A percentile compares a stretch with the other conserved stretches of the same genome.
These are phyloP conservation scores for Aurantiochytrium sp. DNA, from an alignment of 108 stramenopile species.

Conservation along the genomic window DNA sequence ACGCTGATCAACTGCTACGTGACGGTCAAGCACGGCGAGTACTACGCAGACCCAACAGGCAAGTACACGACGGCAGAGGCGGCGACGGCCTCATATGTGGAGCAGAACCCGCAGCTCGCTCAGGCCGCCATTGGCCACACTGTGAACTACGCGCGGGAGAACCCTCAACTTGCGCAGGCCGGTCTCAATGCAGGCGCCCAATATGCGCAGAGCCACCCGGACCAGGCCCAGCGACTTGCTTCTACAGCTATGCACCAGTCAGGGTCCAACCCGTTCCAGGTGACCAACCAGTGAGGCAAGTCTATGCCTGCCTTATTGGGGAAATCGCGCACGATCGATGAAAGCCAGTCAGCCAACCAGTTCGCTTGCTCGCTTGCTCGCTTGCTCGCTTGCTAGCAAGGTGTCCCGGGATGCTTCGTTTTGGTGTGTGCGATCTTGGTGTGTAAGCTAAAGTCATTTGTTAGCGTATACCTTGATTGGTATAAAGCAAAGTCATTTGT, in stretches of 20 bases:
- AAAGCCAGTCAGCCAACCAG: too few relatives aligned
- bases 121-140: neutral
- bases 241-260: neutral
- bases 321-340: too few relatives aligned
- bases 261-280: neutral
- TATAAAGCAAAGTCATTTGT: too few relatives aligned
- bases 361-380: too few relatives aligned
- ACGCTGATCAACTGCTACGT: neutral
- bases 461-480: too few relatives aligned
- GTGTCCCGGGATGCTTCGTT: too few relatives aligned
- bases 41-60: constrained; percentile 16
- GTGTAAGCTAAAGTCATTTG: too few relatives aligned
- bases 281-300: neutral
- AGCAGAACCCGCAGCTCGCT: neutral
- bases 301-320: neutral
- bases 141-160: neutral
- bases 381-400: too few relatives aligned
- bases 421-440: too few relatives aligned
- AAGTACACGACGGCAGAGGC: constrained; percentile 5
- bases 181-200: neutral
- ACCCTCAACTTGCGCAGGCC: neutral
- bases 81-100: neutral
- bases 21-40: neutral
- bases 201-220: neutral
- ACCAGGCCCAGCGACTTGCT: neutral